Evolutionary conservation across 495 filamentous ascomycete genomes (phyloP), one percentile per base, ranked within the genome.

Genomic region (Talaromyces ruber): DNA sequence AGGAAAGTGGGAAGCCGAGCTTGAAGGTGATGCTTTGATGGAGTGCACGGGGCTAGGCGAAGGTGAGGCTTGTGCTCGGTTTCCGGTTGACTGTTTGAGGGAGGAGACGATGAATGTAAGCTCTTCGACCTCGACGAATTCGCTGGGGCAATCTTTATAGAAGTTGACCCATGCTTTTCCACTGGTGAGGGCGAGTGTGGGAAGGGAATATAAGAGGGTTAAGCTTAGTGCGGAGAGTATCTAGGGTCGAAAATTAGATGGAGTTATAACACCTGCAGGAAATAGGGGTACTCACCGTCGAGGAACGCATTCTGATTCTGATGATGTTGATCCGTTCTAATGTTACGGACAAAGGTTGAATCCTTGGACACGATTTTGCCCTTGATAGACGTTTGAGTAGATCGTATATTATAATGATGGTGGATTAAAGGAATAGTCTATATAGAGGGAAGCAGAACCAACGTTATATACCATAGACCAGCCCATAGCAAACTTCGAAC

Each of bases 101-200:
- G 45, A 60, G 4, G 24, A 50, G 29, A 60, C 39, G 11, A 60
- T 28, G n/a, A 50, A 14, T 21, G 39, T 30, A 21, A 58, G 3
- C 12, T 50, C 53, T 24, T 43, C 32, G 24, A 66, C 64, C 53
- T 62, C 55, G 56, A 67, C 65, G 25, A 65, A 32, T 1, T 72
- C 68, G 50, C 62, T 63, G 2, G 73, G 74, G 32, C 76, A 78
- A 57, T 39, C 64, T 7, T 73, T 69, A 59, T 72, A 74, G 72
- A 76, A 78, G 58, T 70, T 71, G 64, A 74, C 70, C 68, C 68
- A 72, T 37, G 76, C 62, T 21, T 70, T 66, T 18, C 70, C 72
- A 12, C 66, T 66, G 28, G 59, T 70, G 16, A 64, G 45, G 43
- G 74, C 71, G 18, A 61, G 57, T 21, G 72, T 65, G 39, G 72